Conservation (phyloP, 73 alveolate species). For the Tetrahymena elliotti region DNA sequence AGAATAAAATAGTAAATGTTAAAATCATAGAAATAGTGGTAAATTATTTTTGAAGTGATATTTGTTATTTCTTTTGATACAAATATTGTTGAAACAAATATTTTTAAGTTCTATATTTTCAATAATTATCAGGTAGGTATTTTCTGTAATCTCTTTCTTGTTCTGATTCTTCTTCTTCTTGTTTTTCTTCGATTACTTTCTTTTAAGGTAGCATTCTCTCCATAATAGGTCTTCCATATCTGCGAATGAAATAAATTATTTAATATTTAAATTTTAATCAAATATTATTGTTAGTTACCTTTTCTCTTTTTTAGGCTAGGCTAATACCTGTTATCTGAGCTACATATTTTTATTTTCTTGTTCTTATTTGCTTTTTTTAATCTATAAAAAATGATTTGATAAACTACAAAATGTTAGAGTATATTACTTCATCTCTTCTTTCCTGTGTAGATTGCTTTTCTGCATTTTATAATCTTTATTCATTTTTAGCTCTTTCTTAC, state of each 20-base stretch:
- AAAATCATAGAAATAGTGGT: too few species aligned
- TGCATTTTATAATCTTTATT: neutral
- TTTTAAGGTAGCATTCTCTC: neutral
- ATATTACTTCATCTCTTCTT: neutral
- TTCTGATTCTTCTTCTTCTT: neutral
- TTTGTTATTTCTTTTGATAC: too few species aligned
- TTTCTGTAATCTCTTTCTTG: neutral
- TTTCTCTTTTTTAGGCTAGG: neutral
- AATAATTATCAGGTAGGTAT: neutral
- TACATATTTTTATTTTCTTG: neutral
- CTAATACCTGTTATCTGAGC: neutral
- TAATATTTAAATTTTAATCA: too few species aligned
- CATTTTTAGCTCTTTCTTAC: neutral
- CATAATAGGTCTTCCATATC: neutral
- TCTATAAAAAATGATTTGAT: neutral
- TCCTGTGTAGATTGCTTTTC: neutral
- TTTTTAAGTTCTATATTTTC: neutral
- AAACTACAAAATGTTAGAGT: neutral
- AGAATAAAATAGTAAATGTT: too few species aligned
- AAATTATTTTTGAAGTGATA: too few species aligned
- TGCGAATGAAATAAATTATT: neutral
- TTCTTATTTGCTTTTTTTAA: neutral
- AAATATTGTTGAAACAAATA: too few species aligned
- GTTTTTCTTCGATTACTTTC: neutral
- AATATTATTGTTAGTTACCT: too few species aligned